Conservation (phyloP, 208 protist genomes). For the Trypanosoma boissoni region DNA sequence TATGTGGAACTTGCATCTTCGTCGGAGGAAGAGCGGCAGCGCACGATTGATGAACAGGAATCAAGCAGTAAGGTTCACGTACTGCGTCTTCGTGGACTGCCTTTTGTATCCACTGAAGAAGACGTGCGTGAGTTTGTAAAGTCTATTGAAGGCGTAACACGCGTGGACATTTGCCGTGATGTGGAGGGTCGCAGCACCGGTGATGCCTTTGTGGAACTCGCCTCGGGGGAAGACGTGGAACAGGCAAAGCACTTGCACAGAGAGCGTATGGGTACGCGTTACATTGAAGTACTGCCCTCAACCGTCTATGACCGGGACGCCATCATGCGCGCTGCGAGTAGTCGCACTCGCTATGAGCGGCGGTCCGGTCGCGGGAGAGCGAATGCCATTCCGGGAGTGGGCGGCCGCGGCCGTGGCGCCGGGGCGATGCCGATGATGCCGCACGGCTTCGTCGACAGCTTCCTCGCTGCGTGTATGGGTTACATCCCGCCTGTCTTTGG, state of each 20-base stretch:
- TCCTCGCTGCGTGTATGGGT: conserved; percentile 14
- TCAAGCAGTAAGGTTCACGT: conserved; percentile 31
- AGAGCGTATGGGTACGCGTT: conserved; percentile 54
- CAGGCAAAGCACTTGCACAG: conserved; percentile 32
- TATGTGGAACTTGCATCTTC: conserved; percentile 36
- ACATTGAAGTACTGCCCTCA: conserved; percentile 58
- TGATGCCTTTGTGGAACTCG: conserved; percentile 69
- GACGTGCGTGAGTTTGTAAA: conserved; percentile 56
- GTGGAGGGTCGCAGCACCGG: conserved; percentile 46
- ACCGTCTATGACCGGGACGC: conserved; percentile 44
- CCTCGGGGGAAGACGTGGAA: conserved; percentile 26
- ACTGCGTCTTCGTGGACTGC: conserved; percentile 68
- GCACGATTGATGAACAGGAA: conserved; percentile 19
- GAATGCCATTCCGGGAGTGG: background rate
- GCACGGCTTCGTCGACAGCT: conserved; percentile 10
- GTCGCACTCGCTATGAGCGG: conserved; percentile 21
- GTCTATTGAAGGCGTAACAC: conserved; percentile 27
- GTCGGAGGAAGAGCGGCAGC: conserved; percentile 26
- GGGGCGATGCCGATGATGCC: conserved; percentile 13
- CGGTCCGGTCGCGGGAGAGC: background rate
- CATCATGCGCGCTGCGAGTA: conserved; percentile 37
- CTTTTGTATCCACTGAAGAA: conserved; percentile 44
- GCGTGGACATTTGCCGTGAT: conserved; percentile 46
- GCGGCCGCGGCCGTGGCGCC: background rate
- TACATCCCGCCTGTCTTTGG: conserved; percentile 20